Percentiles rank a stretch among this genome's conserved stretches.
These are phyloP conservation scores for Berkeleyomyces basicola DNA, from an alignment of 2,329 filamentous ascomycete species.

Conservation along the genomic window DNA sequence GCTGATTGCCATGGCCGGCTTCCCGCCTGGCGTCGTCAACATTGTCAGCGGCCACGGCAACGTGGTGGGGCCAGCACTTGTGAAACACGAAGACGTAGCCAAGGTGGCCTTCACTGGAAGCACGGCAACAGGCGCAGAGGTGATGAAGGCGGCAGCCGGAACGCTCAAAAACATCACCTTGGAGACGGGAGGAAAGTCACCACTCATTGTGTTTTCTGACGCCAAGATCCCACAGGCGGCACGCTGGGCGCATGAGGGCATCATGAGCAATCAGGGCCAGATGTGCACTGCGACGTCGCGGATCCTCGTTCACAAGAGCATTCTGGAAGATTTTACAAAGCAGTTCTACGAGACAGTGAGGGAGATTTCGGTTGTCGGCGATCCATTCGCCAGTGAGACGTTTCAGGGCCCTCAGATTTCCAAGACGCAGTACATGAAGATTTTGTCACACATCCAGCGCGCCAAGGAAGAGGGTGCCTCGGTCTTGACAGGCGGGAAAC, in stretches of 20 bases:
- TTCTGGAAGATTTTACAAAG: slow-evolving; percentile 44
- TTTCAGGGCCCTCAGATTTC: slow-evolving; percentile 55
- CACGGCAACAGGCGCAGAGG: slow-evolving; percentile 48
- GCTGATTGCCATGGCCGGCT: slow-evolving; percentile 51
- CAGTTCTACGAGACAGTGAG: slow-evolving; percentile 41
- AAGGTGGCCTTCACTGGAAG: slow-evolving; percentile 61
- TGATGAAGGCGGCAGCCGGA: slow-evolving; percentile 50
- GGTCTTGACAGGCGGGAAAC: slow-evolving; percentile 27
- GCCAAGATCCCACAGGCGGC: slow-evolving; percentile 47
- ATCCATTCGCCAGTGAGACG: slow-evolving; percentile 45
- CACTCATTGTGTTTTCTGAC: slow-evolving; percentile 42
- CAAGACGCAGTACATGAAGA: slow-evolving; percentile 44
- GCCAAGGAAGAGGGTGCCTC: slow-evolving; percentile 46
- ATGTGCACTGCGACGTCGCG: slow-evolving; percentile 43
- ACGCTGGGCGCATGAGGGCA: slow-evolving; percentile 28
- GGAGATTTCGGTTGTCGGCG: slow-evolving; percentile 40
- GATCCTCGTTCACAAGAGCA: slow-evolving; percentile 39
- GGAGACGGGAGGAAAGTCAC: slow-evolving; percentile 44
- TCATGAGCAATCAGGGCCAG: slow-evolving; percentile 41
- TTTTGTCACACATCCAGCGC: slow-evolving; percentile 48
- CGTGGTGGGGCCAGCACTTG: slow-evolving; percentile 47
- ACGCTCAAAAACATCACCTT: slow-evolving; percentile 43
- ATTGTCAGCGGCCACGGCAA: slow-evolving; percentile 50
- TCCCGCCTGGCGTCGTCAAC: slow-evolving; percentile 58
- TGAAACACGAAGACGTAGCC: slow-evolving; percentile 44